Base-by-base conservation (phyloP, 2,329 filamentous ascomycete species). In the Calonectria crousiana region DNA sequence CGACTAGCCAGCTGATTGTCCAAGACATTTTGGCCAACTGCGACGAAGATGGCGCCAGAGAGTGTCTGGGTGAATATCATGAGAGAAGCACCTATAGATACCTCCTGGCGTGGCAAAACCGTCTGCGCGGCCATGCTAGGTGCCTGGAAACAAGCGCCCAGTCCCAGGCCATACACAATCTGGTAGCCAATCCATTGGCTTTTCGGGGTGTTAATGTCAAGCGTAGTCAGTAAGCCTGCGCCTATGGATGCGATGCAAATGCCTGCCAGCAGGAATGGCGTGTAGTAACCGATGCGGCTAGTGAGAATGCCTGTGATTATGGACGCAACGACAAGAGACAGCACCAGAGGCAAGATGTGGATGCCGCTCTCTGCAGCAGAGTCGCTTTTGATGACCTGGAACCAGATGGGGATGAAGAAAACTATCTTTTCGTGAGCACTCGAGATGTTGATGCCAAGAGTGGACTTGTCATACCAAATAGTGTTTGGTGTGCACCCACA, bases 21-120 rank as follows among this genome's bases (percentile, higher is more conserved):
- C 73, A 91, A 89, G 20, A 91, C 85, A 69, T 86, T 87, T 75
- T 91, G 86, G 0, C 84, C 89, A 30, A 90, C 84, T 4, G 86
- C 86, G 34, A 92, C 85, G 74, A 91, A 91, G 1, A 91, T 79
- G 8, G 86, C 83, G 6, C 86, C 85, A 32, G 85, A 86, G 0
- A 89, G 79, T 0, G 84, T 84, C 77, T 88, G 86, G 20, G 80
- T 71, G 74, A 90, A 89, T 51, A 90, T 84, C 44, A 88, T 84
- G n/a, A 85, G 81, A 1, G 88, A 86, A 14, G 86, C 87, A 3
- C 86, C 88, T 6, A 85, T 86, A 3, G 87, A 84, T n/a, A 89
- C 85, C 58, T 89, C 87, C 1, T 81, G 80, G 32, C 82, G 77
- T 8, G 78, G 79, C 5, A 89, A 81, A 0, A 88, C 86, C 0